Evolutionary conservation across 2,329 filamentous ascomycete species (phyloP), one percentile per base, ranked within the genome.

Genomic region (Phialophora expanda): DNA sequence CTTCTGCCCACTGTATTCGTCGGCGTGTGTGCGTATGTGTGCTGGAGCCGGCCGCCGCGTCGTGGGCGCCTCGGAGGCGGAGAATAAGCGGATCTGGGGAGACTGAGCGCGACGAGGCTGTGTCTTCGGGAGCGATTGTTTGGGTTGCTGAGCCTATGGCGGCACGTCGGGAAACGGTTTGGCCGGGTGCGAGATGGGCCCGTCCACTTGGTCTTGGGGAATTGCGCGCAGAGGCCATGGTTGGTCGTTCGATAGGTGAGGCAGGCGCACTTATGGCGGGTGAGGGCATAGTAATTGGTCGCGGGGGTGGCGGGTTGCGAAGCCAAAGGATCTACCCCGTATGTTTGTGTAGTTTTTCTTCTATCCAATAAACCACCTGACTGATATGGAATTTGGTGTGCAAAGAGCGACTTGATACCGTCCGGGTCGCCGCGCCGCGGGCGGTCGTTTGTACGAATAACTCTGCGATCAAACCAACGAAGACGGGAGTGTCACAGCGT

Each of bases 1-100:
- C 90, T 74, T 95, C 91, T 6, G 92, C 92, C 95, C 95, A 99
- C 77, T 91, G 89, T 63, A 99, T 95, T 56, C 87, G 87, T 60
- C 89, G 84, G 62, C 68, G 61, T 70, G 57, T 56, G 38, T 34
- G 20, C 70, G 55, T 58, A 38, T 34, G 20, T 24, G 55, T 55
- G n/a, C 34, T 53, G 12, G 62, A 56, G 4, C 58, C 46, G 1
- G 46, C n/a, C 3, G 66, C n/a, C 3, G 64, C 57, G n/a, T 68
- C 63, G 51, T 70, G 68, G 9, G 68, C 70, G 17, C 71, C 71
- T 24, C 71, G 70, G 17, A 73, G 67, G 30, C 67, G 69, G 3
- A 73, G 69, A 41, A 77, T 65, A 17, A 69, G 73, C 11, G 71
- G 51, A 30, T 72, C 65, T n/a, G 68, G 66, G 3, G 63, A 67